Evolutionary conservation across 2,329 filamentous ascomycete species (phyloP).

Genomic region (Aschersonia sp.): DNA sequence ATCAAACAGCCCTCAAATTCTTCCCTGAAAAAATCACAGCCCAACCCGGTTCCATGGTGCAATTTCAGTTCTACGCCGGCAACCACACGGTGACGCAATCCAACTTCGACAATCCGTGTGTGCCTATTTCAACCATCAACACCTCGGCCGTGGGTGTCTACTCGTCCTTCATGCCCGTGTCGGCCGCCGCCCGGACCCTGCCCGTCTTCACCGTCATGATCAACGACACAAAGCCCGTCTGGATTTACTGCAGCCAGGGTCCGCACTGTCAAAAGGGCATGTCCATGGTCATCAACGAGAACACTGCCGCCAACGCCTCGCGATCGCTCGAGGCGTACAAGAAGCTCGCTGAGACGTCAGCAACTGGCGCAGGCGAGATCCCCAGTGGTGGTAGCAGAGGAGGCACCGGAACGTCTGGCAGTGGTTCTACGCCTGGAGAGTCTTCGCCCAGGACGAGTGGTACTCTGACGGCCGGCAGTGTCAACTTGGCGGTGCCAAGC

Average conservation of each 20-base stretch:
- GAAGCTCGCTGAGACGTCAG: constrained; percentile 16
- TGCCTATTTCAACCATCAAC: constrained; percentile 40
- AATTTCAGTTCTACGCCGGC: constrained; percentile 50
- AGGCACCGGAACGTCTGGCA: constrained; percentile 4
- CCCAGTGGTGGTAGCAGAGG: constrained; percentile 4
- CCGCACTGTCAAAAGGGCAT: constrained; percentile 64
- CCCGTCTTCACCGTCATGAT: constrained; percentile 60
- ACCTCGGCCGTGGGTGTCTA: constrained; percentile 44
- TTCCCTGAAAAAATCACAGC: constrained; percentile 52
- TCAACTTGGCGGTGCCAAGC: constrained; percentile 21
- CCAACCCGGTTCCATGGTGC: constrained; percentile 45
- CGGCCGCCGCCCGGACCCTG: constrained; percentile 31
- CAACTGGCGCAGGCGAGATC: constrained; percentile 11
- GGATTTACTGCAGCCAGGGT: constrained; percentile 64
- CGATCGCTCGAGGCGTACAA: constrained; percentile 37
- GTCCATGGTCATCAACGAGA: constrained; percentile 62
- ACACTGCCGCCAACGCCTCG: constrained; percentile 36
- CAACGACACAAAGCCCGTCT: constrained; percentile 55
- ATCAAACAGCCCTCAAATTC: constrained; percentile 39
- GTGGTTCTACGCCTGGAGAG: neutral
- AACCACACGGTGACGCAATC: constrained; percentile 76
- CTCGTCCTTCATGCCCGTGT: constrained; percentile 53
- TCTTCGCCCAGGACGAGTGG: constrained; percentile 4
- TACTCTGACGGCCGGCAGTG: constrained; percentile 8
- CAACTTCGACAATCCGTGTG: constrained; percentile 56